Percentiles rank a stretch among this genome's conserved stretches.
These are phyloP conservation scores for Aspergillus nanangensis DNA, from an alignment of 495 filamentous ascomycete genomes.

Conservation along the genomic window DNA sequence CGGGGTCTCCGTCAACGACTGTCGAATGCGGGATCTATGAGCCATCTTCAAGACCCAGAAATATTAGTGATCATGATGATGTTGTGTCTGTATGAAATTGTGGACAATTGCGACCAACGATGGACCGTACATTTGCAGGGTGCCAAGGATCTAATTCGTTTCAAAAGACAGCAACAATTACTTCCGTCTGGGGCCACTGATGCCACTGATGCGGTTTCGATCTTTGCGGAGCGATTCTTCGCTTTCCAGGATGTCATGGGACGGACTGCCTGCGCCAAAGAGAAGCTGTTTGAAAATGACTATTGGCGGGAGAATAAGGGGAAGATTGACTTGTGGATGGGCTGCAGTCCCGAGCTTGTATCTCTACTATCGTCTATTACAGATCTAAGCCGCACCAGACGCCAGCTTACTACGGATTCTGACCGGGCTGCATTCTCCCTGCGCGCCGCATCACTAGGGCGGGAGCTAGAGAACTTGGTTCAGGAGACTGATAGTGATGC, in stretches of 20 bases:
- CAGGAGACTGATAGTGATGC: conserved; percentile 31
- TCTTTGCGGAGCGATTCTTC: conserved; percentile 41
- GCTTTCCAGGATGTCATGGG: conserved; percentile 48
- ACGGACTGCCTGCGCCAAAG: conserved; percentile 40
- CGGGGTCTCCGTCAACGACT: conserved; percentile 35
- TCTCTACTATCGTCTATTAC: conserved; percentile 36
- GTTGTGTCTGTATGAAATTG: conserved; percentile 43
- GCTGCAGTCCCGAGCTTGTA: conserved; percentile 40
- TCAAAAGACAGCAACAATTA: conserved; percentile 24
- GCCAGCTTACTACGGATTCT: conserved; percentile 21
- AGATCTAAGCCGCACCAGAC: conserved; percentile 36
- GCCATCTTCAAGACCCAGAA: conserved; percentile 30
- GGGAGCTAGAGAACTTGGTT: conserved; percentile 27
- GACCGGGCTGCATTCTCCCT: conserved; percentile 19
- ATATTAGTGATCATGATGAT: conserved; percentile 42
- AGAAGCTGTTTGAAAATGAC: conserved; percentile 34
- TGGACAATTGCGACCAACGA: conserved; percentile 40
- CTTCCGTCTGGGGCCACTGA: conserved; percentile 6
- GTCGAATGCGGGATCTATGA: conserved; percentile 17
- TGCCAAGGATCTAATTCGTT: conserved; percentile 38
- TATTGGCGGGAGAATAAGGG: conserved; percentile 37
- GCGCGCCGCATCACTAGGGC: conserved; percentile 25
- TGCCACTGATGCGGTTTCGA: conserved; percentile 23
- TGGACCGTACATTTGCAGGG: conserved; percentile 43
- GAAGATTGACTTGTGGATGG: conserved; percentile 42